Conservation (phyloP, 192 early-diverging fungal genomes). For the Tieghemiomyces parasiticus region DNA sequence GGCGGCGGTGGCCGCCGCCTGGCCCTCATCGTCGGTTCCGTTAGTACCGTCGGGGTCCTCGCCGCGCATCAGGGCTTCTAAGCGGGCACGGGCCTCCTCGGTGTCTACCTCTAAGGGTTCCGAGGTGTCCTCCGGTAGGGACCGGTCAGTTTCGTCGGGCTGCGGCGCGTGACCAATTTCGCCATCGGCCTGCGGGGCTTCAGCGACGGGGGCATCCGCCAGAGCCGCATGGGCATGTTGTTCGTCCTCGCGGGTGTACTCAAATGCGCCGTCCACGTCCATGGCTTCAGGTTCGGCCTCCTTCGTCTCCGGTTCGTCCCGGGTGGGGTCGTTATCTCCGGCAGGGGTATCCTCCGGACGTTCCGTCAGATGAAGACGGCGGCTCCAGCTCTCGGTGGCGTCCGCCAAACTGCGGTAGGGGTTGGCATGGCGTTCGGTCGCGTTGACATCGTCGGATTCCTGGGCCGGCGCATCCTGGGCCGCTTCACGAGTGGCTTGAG, state of each 20-base stretch:
- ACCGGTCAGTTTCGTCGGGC: constrained; percentile 2
- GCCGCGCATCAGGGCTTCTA: constrained; percentile 29
- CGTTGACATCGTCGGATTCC: too few species aligned
- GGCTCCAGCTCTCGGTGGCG: constrained; percentile 86
- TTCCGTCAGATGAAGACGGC: constrained; percentile 58
- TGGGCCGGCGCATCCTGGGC: constrained; percentile 16
- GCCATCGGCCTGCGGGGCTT: constrained; percentile 7
- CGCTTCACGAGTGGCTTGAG: constrained; percentile 20
- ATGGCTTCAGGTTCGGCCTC: constrained; percentile 34
- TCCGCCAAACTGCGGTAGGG: constrained; percentile 85
- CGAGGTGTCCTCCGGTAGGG: constrained; percentile 16
- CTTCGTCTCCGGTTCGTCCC: constrained; percentile 21
- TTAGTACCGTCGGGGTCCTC: constrained; percentile 19
- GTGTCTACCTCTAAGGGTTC: constrained; percentile 32
- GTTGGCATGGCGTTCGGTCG: constrained; percentile 38
- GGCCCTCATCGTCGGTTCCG: too few species aligned
- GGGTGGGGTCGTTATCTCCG: constrained; percentile 14
- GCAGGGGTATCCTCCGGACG: constrained; percentile 35
- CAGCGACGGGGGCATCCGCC: constrained; percentile 31
- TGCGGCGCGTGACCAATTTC: too few species aligned
- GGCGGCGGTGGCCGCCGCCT: constrained; percentile 19
- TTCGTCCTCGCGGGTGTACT: constrained; percentile 24
- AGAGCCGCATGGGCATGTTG: constrained; percentile 22
- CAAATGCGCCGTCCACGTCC: constrained; percentile 42
- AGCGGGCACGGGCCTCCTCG: constrained; percentile 59